Conservation (phyloP, 108 stramenopile species). For the Pseudonitzschia multiseries region DNA sequence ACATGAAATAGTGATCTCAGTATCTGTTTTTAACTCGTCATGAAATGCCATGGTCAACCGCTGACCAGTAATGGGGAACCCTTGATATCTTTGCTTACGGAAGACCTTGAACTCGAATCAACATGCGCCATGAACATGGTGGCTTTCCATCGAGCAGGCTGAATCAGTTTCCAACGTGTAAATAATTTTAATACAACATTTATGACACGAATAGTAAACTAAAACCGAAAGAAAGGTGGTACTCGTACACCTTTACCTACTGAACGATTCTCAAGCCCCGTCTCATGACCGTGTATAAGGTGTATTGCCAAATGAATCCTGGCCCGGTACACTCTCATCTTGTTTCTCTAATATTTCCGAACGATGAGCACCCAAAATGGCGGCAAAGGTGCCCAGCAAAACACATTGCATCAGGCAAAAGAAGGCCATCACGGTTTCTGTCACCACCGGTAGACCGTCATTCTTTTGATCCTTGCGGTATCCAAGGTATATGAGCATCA, state of each 20-base stretch:
- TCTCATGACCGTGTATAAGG: slow-evolving; percentile 18
- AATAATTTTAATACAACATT: background rate
- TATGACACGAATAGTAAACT: background rate
- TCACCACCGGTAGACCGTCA: slow-evolving; percentile 46
- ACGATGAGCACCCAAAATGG: slow-evolving; percentile 76
- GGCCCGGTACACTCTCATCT: slow-evolving; percentile 8
- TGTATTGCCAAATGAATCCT: slow-evolving; percentile 7
- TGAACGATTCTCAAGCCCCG: too few relatives aligned
- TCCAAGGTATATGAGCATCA: slow-evolving; percentile 74
- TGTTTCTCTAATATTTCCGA: slow-evolving; percentile 73
- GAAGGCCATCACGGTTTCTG: slow-evolving; percentile 63
- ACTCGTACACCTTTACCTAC: too few relatives aligned
- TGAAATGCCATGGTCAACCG: too few relatives aligned
- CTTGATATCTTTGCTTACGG: too few relatives aligned
- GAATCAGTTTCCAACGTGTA: background rate
- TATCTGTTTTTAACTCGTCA: too few relatives aligned
- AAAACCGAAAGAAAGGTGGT: background rate
- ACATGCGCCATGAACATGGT: too few relatives aligned
- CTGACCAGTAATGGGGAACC: too few relatives aligned
- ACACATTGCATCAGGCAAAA: slow-evolving; percentile 64
- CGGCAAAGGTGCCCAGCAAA: slow-evolving; percentile 77
- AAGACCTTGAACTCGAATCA: too few relatives aligned
- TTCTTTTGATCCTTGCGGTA: slow-evolving; percentile 62
- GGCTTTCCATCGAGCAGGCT: too few relatives aligned
- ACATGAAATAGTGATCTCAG: too few relatives aligned